Base-by-base conservation (phyloP, 108 stramenopile species). In the Phaeodactylum tricornutum region DNA sequence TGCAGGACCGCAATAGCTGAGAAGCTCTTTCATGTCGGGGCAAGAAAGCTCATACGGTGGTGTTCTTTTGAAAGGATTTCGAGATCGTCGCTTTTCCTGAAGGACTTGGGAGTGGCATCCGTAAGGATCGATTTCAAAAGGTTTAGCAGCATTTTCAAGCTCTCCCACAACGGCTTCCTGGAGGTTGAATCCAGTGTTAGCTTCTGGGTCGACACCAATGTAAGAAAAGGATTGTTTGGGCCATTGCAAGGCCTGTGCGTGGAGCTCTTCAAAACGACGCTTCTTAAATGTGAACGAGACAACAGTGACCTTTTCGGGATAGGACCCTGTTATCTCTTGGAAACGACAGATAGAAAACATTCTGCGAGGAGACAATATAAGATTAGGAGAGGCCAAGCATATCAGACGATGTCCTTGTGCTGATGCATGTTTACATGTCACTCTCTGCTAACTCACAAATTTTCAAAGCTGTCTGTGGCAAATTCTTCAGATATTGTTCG, bases 301-400 rank as follows among this genome's bases (percentile, higher is more conserved):
- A 6, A 93, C 55, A 1, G 96, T 79, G 19, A 98, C 84, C 43
- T 81, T 78, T 16, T 49, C 26, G 1, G 98, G 98, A 51, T 95
- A 98, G 4, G 34, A n/a, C 4, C 92, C 94, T 0, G 95, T 94
- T 20, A 96, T 61, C 52, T 97, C 97, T 7, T 62, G 71, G 55
- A 98, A 98, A 14, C 95, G 76, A 59, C 94, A 96, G 14, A 97
- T 88, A 3, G 93, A 87, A 70, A 96, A 98, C 45, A 97, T 43
- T 32, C 69, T 66, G 20, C 5, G 8, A 8, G 36, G 8, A 16
- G 7, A 9, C 11, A n/a, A n/a, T n/a, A n/a, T n/a, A n/a, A n/a
- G n/a, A n/a, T n/a, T n/a, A n/a, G n/a, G n/a, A n/a, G 11, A n/a
- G 12, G 2, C 1, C 1, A 45, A 54, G 27, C 20, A 23, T 17